These are phyloP conservation scores for Colletotrichum endophyticum DNA, from an alignment of 2,329 filamentous ascomycete genomes.

Conservation along the genomic window DNA sequence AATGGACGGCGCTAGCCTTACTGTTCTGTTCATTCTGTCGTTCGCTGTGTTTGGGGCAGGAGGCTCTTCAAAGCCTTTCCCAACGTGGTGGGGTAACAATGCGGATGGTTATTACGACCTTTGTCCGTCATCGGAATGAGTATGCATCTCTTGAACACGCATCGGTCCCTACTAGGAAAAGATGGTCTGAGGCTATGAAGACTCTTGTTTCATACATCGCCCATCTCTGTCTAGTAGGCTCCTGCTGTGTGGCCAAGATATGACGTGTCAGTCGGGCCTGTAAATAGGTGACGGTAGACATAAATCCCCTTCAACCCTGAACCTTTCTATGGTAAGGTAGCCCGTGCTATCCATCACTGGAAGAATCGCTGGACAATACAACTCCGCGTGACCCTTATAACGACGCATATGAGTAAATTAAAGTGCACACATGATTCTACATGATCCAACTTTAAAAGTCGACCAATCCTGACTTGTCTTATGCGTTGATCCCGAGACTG, in stretches of 20 bases:
- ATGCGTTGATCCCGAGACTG: background rate
- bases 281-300: background rate
- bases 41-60: constrained; percentile 62
- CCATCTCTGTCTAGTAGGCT: background rate
- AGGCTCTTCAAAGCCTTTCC: constrained; percentile 47
- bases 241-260: background rate
- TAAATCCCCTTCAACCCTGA: background rate
- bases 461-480: background rate
- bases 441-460: background rate
- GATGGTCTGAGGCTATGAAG: background rate
- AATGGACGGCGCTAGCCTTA: constrained; percentile 54
- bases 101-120: constrained; percentile 50
- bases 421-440: background rate
- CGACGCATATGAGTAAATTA: background rate
- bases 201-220: background rate
- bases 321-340: background rate
- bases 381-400: background rate
- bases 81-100: constrained; percentile 61
- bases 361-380: background rate
- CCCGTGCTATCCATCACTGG: background rate
- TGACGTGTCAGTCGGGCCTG: background rate
- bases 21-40: constrained; percentile 55
- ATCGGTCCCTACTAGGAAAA: background rate
- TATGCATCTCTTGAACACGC: background rate
- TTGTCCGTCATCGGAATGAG: constrained; percentile 38